Evolutionary conservation across 352 stramenopile species (phyloP).

Genomic region (Plasmopara halstedii): DNA sequence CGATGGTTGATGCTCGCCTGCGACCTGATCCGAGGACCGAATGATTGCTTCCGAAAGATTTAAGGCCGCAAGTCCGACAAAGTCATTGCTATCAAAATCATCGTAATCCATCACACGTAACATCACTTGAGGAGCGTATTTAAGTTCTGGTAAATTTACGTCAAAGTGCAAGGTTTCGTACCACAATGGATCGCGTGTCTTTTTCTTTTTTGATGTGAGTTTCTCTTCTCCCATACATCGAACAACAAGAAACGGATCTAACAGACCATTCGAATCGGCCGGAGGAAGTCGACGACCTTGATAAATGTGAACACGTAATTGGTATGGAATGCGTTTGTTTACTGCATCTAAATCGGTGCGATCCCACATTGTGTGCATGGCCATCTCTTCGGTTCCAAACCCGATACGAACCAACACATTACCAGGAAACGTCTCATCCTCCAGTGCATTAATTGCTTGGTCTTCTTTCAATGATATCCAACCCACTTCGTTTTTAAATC

Average conservation of each 20-base stretch:
- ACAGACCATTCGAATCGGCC: constrained; percentile 75
- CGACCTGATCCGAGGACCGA: constrained; percentile 50
- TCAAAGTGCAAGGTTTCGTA: constrained; percentile 87
- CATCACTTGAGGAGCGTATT: constrained; percentile 73
- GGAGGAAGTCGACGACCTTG: constrained; percentile 70
- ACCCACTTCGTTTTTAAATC: constrained; percentile 46
- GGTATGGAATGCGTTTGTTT: constrained; percentile 74
- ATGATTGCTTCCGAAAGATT: constrained; percentile 71
- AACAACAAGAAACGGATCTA: constrained; percentile 79
- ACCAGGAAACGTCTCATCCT: constrained; percentile 73
- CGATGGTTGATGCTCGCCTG: constrained; percentile 27
- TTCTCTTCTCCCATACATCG: constrained; percentile 75
- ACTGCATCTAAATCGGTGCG: constrained; percentile 43
- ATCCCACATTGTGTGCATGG: constrained; percentile 49
- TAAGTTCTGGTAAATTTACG: constrained; percentile 67
- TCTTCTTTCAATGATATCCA: constrained; percentile 85
- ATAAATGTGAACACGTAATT: constrained; percentile 81
- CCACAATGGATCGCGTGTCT: constrained; percentile 76
- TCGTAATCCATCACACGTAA: constrained; percentile 78
- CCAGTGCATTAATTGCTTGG: constrained; percentile 62
- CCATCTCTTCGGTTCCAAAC: constrained; percentile 69
- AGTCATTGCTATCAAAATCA: constrained; percentile 68
- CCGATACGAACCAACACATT: constrained; percentile 73
- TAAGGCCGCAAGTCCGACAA: constrained; percentile 47
- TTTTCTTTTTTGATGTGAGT: constrained; percentile 61